Evolutionary conservation across 192 early-diverging fungal genomes (phyloP).

Genomic region (Gonapodya prolifera): DNA sequence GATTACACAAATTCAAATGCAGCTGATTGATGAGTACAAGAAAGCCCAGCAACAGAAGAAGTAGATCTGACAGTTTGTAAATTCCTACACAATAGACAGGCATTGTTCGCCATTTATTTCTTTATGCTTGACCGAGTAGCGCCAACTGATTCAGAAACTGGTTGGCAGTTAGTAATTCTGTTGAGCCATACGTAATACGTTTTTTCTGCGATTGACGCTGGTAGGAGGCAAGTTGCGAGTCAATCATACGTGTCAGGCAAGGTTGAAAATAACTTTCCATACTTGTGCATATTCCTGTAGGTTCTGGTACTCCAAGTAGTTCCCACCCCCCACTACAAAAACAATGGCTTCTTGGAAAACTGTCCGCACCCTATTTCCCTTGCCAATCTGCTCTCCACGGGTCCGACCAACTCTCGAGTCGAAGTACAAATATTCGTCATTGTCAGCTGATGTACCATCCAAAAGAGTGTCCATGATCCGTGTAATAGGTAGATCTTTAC

Average conservation of each 20-base stretch:
- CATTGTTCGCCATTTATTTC: not conserved
- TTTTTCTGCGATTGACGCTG: constrained; percentile 46
- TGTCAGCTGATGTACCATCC: constrained; percentile 38
- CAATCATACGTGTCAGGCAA: not conserved
- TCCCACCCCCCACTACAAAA: constrained; percentile 95
- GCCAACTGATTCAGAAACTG: constrained; percentile 70
- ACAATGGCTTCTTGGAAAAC: constrained; percentile 87
- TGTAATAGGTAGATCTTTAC: constrained; percentile 79
- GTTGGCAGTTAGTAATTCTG: constrained; percentile 70
- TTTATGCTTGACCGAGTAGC: constrained; percentile 34
- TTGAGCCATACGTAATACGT: constrained; percentile 77
- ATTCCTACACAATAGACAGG: not conserved
- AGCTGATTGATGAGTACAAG: constrained; percentile 77
- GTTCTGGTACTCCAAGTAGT: constrained; percentile 97
- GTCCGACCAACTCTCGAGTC: constrained; percentile 66
- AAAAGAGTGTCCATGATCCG: constrained; percentile 76
- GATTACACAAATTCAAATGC: constrained; percentile 58
- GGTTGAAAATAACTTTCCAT: constrained; percentile 6
- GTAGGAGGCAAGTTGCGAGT: constrained; percentile 14
- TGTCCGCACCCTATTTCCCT: constrained; percentile 22
- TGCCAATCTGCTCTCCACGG: constrained; percentile 32
- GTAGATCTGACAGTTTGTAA: not conserved
- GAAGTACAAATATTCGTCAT: constrained; percentile 79
- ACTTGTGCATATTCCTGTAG: constrained; percentile 77
- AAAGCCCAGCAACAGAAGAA: constrained; percentile 26